Evolutionary conservation across 257 asterid species (phyloP).

Genomic region (Verbascum thapsus): DNA sequence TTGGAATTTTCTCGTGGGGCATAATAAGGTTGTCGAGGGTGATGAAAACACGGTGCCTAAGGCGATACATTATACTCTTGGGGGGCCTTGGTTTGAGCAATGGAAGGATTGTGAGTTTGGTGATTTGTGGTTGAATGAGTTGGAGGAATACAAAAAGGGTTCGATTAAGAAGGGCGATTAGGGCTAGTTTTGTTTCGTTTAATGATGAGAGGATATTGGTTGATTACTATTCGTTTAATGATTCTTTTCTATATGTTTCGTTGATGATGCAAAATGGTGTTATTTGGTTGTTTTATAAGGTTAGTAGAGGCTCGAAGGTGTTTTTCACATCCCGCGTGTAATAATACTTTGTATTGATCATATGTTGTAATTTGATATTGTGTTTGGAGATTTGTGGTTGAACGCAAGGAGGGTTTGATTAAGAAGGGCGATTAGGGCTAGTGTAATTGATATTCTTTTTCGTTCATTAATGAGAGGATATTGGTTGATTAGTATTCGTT

Average conservation of each 20-base stretch:
- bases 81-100: constrained; percentile 77
- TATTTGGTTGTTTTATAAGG: background rate
- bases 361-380: no score
- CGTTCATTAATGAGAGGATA: no score
- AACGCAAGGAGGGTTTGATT: no score
- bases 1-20: constrained; percentile 69
- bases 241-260: background rate
- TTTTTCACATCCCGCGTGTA: no score
- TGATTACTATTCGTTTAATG: no score
- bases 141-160: constrained; percentile 47
- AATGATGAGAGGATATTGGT: constrained; percentile 14
- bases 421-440: no score
- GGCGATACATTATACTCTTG: constrained; percentile 64
- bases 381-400: no score
- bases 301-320: background rate
- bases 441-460: no score
- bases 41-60: constrained; percentile 47
- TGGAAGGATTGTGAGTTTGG: constrained; percentile 75
- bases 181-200: no score
- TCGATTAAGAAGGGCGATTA: no score
- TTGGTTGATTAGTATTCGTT: no score
- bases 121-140: constrained; percentile 61
- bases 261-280: background rate
- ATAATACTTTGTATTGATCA: no score
- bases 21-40: constrained; percentile 54